These are phyloP conservation scores for Atkinsonella texensis DNA, from an alignment of 2,329 filamentous ascomycete genomes.

Conservation along the genomic window DNA sequence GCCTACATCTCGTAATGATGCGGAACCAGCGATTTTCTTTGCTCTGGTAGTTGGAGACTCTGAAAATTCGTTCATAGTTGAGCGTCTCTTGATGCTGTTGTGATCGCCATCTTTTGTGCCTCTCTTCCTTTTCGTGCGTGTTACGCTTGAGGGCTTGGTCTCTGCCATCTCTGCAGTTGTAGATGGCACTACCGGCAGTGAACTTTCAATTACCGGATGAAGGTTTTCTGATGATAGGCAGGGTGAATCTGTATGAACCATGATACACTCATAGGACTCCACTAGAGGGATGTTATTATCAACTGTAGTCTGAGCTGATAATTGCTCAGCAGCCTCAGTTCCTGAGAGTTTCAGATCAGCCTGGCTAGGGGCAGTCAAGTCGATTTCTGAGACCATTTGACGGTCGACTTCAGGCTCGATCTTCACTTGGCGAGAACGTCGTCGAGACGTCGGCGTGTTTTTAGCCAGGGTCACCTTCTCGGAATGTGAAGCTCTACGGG, in stretches of 20 bases:
- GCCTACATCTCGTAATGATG: neutral
- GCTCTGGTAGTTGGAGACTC: neutral
- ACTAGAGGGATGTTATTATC: neutral
- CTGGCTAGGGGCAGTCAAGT: constrained; percentile 5
- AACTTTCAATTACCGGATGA: constrained; percentile 5
- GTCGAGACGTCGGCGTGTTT: neutral
- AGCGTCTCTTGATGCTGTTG: constrained; percentile 19
- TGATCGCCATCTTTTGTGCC: constrained; percentile 12
- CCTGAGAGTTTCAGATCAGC: neutral
- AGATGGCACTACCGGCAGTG: constrained; percentile 12
- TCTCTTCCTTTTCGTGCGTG: constrained; percentile 17
- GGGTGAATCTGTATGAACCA: constrained; percentile 11
- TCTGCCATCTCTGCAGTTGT: constrained; percentile 10
- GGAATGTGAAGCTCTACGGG: neutral
- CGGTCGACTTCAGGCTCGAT: neutral
- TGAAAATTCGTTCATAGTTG: constrained; percentile 8
- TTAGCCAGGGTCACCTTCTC: neutral
- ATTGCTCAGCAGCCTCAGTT: neutral
- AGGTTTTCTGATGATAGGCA: constrained; percentile 9
- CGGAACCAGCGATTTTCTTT: neutral
- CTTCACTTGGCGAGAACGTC: constrained; percentile 1
- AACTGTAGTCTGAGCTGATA: neutral
- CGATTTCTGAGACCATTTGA: neutral
- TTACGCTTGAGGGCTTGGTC: neutral
- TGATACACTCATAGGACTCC: constrained; percentile 10